Base-by-base conservation (phyloP, 306 rosid species). In the Acacia acuminata region DNA sequence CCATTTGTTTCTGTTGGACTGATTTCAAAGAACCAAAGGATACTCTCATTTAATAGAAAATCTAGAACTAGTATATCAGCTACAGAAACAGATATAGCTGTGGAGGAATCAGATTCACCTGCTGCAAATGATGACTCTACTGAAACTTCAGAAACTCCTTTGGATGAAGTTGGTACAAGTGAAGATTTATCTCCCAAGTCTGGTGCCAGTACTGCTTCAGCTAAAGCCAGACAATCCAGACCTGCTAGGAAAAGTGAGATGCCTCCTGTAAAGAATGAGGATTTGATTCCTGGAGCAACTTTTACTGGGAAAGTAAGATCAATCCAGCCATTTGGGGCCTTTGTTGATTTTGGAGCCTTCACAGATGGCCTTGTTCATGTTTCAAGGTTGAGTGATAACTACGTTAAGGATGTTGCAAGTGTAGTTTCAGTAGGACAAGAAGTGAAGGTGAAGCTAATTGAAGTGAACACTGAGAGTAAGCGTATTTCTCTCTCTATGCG, bases 401-500 rank as follows among this genome's bases (percentile, higher is more conserved):
- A 64, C 58, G 97, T 96, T 79, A 91, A 91, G 89, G 99, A 96
- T 80, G 92, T 96, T 72, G 87, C 91, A 4, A 92, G 87, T 83
- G 81, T 96, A 88, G 97, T 96, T 87, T 92, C 98, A 72, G 86
- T 94, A 66, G 99, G 99, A 77, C 99, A 96, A 92, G 99, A 96
- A 88, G 98, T 96, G 90, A 89, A 92, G 89, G 98, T 96, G 75
- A 88, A 91, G 78, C 73, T 96, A 76, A 75, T 96, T 84, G 99
- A 96, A 86, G 98, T 86, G 53, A 91, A 94, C 66, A 32, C 80
- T 56, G 98, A 94, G 84, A 85, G 96, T 43, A 90, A 89, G 73
- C 90, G 99, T 42, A 94, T 96, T 79, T 91, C 99, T 80, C 99
- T 96, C 71, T 85, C 98, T 44, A 94, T 96, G 99, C 98, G 97